These are phyloP conservation scores for Macrolepiota albuminosa DNA, from an alignment of 768 basidiomycete species.

Conservation along the genomic window DNA sequence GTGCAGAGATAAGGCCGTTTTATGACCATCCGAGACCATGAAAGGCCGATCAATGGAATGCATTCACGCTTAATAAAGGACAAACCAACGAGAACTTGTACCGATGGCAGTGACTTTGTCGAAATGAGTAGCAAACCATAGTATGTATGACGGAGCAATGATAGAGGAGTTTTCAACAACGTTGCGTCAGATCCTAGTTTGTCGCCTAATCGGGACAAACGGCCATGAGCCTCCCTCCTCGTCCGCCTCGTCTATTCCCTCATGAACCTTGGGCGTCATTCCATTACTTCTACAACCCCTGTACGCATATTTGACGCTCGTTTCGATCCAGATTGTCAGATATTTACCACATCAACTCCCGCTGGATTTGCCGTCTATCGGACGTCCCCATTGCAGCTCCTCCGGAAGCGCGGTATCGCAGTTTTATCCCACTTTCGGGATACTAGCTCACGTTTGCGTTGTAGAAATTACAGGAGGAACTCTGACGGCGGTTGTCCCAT, in stretches of 20 bases:
- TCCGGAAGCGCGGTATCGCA: conserved; percentile 73
- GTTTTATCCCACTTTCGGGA: conserved; percentile 10
- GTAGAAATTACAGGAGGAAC: conserved; percentile 79
- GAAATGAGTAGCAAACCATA: neutral
- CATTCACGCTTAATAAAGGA: neutral
- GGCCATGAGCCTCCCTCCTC: conserved; percentile 15
- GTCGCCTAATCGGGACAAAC: conserved; percentile 16
- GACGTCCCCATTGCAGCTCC: conserved; percentile 66
- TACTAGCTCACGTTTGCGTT: neutral
- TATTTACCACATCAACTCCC: conserved; percentile 77
- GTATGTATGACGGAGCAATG: neutral
- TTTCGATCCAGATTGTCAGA: conserved; percentile 75
- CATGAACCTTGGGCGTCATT: conserved; percentile 87
- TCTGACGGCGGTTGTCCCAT: conserved; percentile 67
- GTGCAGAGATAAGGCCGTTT: neutral
- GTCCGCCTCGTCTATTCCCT: conserved; percentile 18
- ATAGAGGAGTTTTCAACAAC: neutral
- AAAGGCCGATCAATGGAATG: neutral
- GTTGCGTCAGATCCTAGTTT: conserved; percentile 6
- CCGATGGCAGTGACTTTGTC: neutral
- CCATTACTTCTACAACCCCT: conserved; percentile 72
- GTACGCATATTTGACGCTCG: conserved; percentile 72
- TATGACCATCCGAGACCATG: neutral
- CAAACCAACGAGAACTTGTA: neutral
- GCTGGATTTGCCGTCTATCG: conserved; percentile 83